Percentiles rank a stretch among this genome's conserved stretches.
Evolutionary conservation across 2,329 filamentous ascomycete genomes (phyloP).

Genomic region (Fusarium bactridioides): DNA sequence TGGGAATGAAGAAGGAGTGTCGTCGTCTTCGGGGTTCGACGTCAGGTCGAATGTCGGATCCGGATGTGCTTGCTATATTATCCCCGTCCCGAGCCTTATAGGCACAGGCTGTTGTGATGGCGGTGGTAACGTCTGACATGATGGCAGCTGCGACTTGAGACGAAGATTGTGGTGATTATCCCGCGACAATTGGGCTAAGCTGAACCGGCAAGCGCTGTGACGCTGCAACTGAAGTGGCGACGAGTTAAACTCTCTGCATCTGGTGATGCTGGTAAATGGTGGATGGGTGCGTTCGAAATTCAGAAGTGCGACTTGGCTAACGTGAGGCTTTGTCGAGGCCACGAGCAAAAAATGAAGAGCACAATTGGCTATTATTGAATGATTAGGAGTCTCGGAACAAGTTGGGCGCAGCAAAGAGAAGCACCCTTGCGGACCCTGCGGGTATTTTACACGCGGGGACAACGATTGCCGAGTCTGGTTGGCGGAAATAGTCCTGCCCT

Average conservation of each 20-base stretch:
- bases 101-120: slow-evolving; percentile 50
- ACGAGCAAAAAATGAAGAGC: slow-evolving; percentile 32
- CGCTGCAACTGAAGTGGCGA: slow-evolving; percentile 21
- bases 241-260: slow-evolving; percentile 15
- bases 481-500: slow-evolving; percentile 20
- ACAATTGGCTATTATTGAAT: slow-evolving; percentile 37
- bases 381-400: slow-evolving; percentile 20
- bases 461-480: slow-evolving; percentile 38
- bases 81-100: slow-evolving; percentile 48
- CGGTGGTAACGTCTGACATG: slow-evolving; percentile 51
- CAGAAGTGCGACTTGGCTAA: slow-evolving; percentile 13
- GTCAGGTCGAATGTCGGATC: slow-evolving; percentile 47
- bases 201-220: slow-evolving; percentile 22
- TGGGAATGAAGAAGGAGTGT: slow-evolving; percentile 65
- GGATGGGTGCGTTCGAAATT: slow-evolving; percentile 5
- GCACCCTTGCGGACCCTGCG: slow-evolving; percentile 28
- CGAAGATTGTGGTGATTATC: slow-evolving; percentile 18
- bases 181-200: neutral
- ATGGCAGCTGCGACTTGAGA: slow-evolving; percentile 17
- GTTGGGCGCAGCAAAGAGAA: slow-evolving; percentile 21
- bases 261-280: slow-evolving; percentile 9
- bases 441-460: slow-evolving; percentile 36
- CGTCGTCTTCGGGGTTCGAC: slow-evolving; percentile 51
- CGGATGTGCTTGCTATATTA: slow-evolving; percentile 50
- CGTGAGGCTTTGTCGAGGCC: slow-evolving; percentile 21